Conservation (phyloP, 2,329 filamentous ascomycete genomes). For the Sporothrix dimorphospora region DNA sequence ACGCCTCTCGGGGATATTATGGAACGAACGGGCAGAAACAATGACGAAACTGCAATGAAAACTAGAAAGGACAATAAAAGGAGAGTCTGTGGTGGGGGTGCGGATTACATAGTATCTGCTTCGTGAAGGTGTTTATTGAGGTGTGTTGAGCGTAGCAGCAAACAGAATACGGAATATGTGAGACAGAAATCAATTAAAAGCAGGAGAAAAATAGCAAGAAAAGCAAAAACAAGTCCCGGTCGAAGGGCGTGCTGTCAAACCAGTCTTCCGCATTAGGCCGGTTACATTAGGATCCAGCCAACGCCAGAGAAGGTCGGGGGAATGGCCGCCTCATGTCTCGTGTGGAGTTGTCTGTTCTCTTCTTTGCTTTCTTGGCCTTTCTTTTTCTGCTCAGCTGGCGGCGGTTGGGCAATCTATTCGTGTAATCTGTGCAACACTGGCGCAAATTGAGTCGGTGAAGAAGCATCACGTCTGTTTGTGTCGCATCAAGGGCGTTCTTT, state of each 20-base stretch:
- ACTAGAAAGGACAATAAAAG: not conserved
- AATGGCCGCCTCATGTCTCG: not conserved
- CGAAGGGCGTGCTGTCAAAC: not conserved
- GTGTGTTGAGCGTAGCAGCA: not conserved
- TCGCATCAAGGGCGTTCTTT: not conserved
- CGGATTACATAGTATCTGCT: not conserved
- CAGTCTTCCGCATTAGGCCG: not conserved
- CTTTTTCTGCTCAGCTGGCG: not conserved
- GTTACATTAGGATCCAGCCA: not conserved
- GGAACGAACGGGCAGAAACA: not conserved
- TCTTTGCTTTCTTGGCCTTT: not conserved
- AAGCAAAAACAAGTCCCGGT: not conserved
- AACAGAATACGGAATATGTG: no score
- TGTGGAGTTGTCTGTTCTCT: not conserved
- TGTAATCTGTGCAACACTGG: not conserved
- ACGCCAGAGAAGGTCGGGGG: not conserved
- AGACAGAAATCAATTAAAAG: no score
- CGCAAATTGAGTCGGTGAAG: conserved; percentile 12
- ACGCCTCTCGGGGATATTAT: conserved; percentile 1
- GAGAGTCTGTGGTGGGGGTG: not conserved
- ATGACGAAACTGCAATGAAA: no score
- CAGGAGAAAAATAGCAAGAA: not conserved
- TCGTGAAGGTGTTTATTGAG: not conserved
- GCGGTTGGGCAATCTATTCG: not conserved
- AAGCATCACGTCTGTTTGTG: not conserved